Evolutionary conservation across 192 early-diverging fungal species (phyloP), one percentile per base, ranked within the genome.

Genomic region (Thoreauomyces humboldtii): DNA sequence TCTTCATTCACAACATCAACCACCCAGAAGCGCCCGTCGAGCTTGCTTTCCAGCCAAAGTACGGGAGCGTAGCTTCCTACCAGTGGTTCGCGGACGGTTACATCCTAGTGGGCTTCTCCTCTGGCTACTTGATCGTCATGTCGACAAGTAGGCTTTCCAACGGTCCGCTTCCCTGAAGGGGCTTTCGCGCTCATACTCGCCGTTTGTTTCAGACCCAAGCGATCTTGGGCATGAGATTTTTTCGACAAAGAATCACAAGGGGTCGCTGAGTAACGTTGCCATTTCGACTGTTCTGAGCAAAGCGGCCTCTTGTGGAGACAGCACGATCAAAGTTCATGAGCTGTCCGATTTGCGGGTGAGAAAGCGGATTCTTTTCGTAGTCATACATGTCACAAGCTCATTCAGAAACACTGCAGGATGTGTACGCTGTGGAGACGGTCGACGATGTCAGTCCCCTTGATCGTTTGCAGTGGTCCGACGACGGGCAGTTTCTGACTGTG

Each of bases 211-310:
- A 63, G 61, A 53, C 3, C n/a, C 61, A 54, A 59, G 52, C 22
- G 71, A 79, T 21, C 55, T 83, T 21, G 81, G 81, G 7, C 68
- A 81, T 34, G 81, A 83, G 61, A 43, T 81, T 14, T 82, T 75
- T 52, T 73, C 77, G 35, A 55, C 73, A 4, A 67, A 67, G 57
- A 67, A 72, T 55, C 69, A 76, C 59, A 81, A 74, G 46, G 77
- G 75, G 32, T 28, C 29, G 7, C 53, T 83, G 44, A 63, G 33
- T 42, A 61, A 73, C 58, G 41, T 82, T 9, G 35, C 62, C 1
- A 65, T 83, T 4, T 82, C 71, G 9, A 24, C 29, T 0, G 50
- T 77, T 12, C 43, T 80, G 27, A 69, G 65, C 35, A 82, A 73
- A 44, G 74, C 68, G 14, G 81, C 74, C 1, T 69, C 73, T 12